Base-by-base conservation (phyloP, 352 stramenopile genomes). In the Pythium vanterpoolii region DNA sequence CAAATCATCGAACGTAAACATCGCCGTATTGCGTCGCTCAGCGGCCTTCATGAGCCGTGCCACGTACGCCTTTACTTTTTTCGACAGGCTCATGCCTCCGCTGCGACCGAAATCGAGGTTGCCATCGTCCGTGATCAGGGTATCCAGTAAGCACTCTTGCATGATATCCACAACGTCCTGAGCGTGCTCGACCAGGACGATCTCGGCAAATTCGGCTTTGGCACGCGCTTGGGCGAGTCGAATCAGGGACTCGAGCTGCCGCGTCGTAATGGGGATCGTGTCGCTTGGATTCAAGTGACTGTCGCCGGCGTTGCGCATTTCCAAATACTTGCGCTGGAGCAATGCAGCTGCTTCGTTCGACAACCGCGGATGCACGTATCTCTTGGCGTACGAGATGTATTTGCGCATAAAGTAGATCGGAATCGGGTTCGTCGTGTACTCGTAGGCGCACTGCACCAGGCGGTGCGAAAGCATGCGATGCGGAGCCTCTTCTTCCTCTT, bases 141-240 rank as follows among this genome's bases (percentile, higher is more conserved):
- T 89, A 57, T 96, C 79, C 23, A 87, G 74, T 9, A 98, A 60
- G 53, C 79, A 94, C 60, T 95, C 84, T 55, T 92, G 77, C 86
- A 98, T 95, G 31, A 98, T 73, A 44, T 97, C 84, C 7, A 98
- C 85, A 26, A 98, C 93, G 75, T 99, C 95, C 60, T 97, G 69
- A 6, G 93, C 95, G 66, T 99, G 92, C 68, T 96, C 72, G n/a
- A 85, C 77, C 2, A 93, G 87, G 27, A 98, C 93, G 55, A 88
- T 77, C 27, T 97, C 86, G 9, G 90, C 65, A n/a, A 98, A 74
- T 57, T 98, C 96, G 28, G 95, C 76, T 56, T 97, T 97, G 4
- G 96, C 96, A 5, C 94, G 76, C 28, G 95, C 96, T 69, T 88
- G 81, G 16, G 85, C 73, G 7, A 96, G 64, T 4, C 87, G 74